Evolutionary conservation across 768 basidiomycete species (phyloP), one percentile per base, ranked within the genome.

Genomic region (Coprinopsis sp.): DNA sequence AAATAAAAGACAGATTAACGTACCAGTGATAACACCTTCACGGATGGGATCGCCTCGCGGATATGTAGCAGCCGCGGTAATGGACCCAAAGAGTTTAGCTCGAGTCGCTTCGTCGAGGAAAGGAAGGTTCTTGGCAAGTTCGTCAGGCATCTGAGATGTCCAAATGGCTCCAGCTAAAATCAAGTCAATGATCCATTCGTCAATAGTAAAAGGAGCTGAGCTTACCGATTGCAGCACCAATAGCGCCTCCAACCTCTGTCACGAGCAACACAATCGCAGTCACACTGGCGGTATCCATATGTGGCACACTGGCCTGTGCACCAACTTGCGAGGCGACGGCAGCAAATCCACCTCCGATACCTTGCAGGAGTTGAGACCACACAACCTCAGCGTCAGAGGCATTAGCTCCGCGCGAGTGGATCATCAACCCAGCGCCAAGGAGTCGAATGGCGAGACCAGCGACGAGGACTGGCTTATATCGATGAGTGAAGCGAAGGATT

Each of bases 261-360:
- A 83, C 58, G 13, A 87, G 69, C n/a, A 86, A 61, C 5, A 86
- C 79, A 42, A 84, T 63, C 0, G 82, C 82, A 5, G 81, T 86
- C 33, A 78, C 78, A 54, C 79, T 79, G 0, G 81, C 84, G 5
- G 86, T 78, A 48, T 86, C 84, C 10, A 60, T 59, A 54, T 85
- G 84, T 0, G 77, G 68, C 3, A 85, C 85, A 10, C 76, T 67
- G 3, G 82, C 84, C 56, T 87, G 84, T 3, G 83, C 77, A 24
- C 73, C 77, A 29, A 82, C 79, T 56, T 79, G 79, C 1, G 71
- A 61, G 4, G 77, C 58, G 33, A 79, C 66, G 6, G 76, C 74
- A 3, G 84, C 82, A 46, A 88, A 71, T 13, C 85, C 87, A 12
- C 87, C 87, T 14, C 87, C 87, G 7, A 82, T 65, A 38, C 86